phyloP scores from a whole-genome alignment of 176 grass and related monocot species.

The Paspalum vaginatum region DNA sequence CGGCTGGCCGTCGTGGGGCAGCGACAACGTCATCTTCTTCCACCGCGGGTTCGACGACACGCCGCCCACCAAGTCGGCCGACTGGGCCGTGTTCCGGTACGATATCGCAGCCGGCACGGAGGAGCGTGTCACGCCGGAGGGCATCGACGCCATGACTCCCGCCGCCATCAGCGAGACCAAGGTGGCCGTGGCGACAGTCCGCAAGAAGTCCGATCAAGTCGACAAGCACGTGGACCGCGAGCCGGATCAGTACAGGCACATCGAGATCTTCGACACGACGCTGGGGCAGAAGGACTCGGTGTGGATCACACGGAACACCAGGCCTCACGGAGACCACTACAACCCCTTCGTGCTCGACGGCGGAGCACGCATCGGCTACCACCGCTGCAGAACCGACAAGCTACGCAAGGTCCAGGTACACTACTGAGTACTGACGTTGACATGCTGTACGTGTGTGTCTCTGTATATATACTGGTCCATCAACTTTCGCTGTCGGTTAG shows the following conservation, averaged over 20 bases:
- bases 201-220: background rate
- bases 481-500: too few species aligned
- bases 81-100: slow-evolving; percentile 39
- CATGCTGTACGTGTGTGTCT: too few species aligned
- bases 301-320: background rate
- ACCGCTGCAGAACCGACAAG: slow-evolving; percentile 4
- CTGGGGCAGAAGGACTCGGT: background rate
- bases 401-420: background rate
- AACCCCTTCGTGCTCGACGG: slow-evolving; percentile 49
- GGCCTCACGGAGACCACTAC: slow-evolving; percentile 33
- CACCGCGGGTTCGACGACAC: slow-evolving; percentile 2
- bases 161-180: slow-evolving; percentile 47
- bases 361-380: slow-evolving; percentile 35
- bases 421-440: too few species aligned
- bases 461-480: too few species aligned
- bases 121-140: background rate
- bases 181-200: slow-evolving; percentile 48
- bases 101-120: background rate
- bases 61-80: background rate
- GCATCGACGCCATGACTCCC: slow-evolving; percentile 38
- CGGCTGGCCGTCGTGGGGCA: slow-evolving; percentile 53
- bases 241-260: background rate
- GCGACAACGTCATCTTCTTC: slow-evolving; percentile 55
- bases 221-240: background rate
- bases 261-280: slow-evolving; percentile 1